phyloP scores from a whole-genome alignment of 805 yeast species.

The Ogataea zsoltii region DNA sequence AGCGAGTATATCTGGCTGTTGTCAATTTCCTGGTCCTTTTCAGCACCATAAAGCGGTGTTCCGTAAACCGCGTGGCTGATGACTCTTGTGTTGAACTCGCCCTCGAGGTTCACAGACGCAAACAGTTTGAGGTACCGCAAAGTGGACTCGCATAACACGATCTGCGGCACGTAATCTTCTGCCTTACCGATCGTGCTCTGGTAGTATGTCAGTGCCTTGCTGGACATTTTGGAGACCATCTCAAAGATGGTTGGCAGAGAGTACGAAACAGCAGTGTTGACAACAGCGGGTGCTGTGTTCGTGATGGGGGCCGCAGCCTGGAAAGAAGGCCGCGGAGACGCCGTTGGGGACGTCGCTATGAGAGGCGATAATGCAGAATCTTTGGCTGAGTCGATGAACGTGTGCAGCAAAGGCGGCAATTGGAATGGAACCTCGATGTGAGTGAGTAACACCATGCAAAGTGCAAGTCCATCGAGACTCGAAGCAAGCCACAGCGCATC shows the following conservation, averaged over 20 bases:
- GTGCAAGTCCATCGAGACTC: conserved; percentile 78
- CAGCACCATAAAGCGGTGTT: conserved; percentile 21
- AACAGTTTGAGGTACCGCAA: conserved; percentile 64
- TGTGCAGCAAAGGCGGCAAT: conserved; percentile 38
- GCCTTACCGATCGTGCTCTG: conserved; percentile 53
- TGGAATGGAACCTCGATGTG: conserved; percentile 55
- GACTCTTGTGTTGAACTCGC: conserved; percentile 44
- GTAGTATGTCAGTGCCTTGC: conserved; percentile 44
- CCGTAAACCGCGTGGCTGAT: conserved; percentile 48
- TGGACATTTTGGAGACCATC: conserved; percentile 39
- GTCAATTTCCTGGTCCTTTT: conserved; percentile 4
- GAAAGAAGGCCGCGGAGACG: conserved; percentile 53
- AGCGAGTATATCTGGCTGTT: conserved; percentile 47
- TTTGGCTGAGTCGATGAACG: conserved; percentile 28
- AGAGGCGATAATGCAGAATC: conserved; percentile 23
- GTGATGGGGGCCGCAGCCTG: conserved; percentile 24
- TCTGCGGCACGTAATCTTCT: conserved; percentile 80
- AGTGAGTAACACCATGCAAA: conserved; percentile 61
- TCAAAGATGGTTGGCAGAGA: conserved; percentile 34
- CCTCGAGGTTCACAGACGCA: conserved; percentile 50
- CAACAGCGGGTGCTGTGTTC: conserved; percentile 12
- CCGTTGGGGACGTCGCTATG: conserved; percentile 31
- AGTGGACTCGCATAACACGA: conserved; percentile 72
- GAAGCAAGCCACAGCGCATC: conserved; percentile 90
- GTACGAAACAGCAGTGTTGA: conserved; percentile 17